Percentiles rank a stretch among this genome's conserved stretches.
phyloP scores from a whole-genome alignment of 768 basidiomycete species.

The Butyriboletus loyo region DNA sequence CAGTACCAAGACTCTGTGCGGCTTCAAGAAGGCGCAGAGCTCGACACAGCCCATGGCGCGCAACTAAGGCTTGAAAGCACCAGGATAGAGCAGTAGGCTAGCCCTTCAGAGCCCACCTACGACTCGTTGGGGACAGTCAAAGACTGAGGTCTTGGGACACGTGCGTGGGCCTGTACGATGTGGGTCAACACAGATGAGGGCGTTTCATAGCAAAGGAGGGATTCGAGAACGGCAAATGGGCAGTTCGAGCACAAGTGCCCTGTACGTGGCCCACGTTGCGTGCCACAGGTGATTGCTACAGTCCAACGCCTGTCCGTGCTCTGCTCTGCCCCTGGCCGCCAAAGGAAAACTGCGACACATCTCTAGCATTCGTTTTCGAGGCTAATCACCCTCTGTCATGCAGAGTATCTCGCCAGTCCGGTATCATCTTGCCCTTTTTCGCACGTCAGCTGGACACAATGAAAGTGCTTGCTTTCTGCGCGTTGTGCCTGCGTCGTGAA shows the following conservation, averaged over 20 bases:
- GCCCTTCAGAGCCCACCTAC: constrained; percentile 14
- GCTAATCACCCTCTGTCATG: constrained; percentile 8
- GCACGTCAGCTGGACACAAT: constrained; percentile 18
- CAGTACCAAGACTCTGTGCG: constrained; percentile 27
- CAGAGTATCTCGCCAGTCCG: constrained; percentile 46
- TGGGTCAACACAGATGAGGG: constrained; percentile 22
- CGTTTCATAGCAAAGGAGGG: constrained; percentile 4
- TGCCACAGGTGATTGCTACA: constrained; percentile 1
- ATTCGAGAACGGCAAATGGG: constrained; percentile 31
- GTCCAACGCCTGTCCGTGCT: constrained; percentile 33
- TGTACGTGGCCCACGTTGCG: constrained; percentile 35
- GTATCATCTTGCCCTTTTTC: constrained; percentile 44
- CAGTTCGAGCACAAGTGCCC: constrained; percentile 23
- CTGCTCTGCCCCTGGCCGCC: constrained; percentile 37
- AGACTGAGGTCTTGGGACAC: constrained; percentile 41
- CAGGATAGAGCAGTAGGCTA: constrained; percentile 41
- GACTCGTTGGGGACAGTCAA: constrained; percentile 36
- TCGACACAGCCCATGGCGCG: constrained; percentile 48
- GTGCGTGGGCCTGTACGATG: constrained; percentile 37
- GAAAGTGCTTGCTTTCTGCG: constrained; percentile 29
- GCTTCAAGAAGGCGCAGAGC: constrained; percentile 18
- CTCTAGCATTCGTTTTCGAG: constrained; percentile 38
- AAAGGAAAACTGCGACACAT: constrained; percentile 44
- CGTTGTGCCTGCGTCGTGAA: constrained; percentile 21
- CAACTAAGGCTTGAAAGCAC: constrained; percentile 50